These are phyloP conservation scores for Pichia nakasei DNA, from an alignment of 805 yeast species.

Conservation along the genomic window DNA sequence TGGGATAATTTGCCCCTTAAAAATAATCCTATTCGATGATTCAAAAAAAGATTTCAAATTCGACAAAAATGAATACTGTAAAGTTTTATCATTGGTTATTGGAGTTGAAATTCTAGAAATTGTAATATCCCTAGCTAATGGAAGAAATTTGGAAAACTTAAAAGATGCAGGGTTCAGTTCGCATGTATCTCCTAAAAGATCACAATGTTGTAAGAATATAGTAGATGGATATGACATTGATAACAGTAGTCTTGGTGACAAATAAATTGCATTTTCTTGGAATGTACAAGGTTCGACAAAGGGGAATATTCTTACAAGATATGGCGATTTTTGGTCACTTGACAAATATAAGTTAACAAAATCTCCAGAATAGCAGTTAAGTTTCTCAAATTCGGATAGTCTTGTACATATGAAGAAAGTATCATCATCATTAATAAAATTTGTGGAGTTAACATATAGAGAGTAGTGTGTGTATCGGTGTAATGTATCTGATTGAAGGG, in stretches of 20 bases:
- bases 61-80: conserved; percentile 51
- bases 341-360: conserved; percentile 27
- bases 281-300: conserved; percentile 55
- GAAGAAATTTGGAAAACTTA: conserved; percentile 24
- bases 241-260: conserved; percentile 54
- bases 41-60: conserved; percentile 59
- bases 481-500: conserved; percentile 8
- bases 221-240: conserved; percentile 28
- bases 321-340: conserved; percentile 2
- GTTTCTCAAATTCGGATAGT: conserved; percentile 40
- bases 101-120: conserved; percentile 65
- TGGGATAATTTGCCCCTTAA: conserved; percentile 63
- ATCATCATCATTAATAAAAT: conserved; percentile 33
- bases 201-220: not conserved
- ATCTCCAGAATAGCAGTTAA: conserved; percentile 68
- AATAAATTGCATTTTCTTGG: conserved; percentile 32
- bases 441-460: conserved; percentile 6
- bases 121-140: conserved; percentile 52
- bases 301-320: conserved; percentile 40
- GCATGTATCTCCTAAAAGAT: not conserved
- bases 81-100: conserved; percentile 51
- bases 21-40: conserved; percentile 45
- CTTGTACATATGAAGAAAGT: conserved; percentile 39
- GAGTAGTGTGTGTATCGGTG: conserved; percentile 14
- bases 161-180: not conserved